Evolutionary conservation across 176 grass and related monocot species (phyloP).

Genomic region (Bothriochloa decipiens): DNA sequence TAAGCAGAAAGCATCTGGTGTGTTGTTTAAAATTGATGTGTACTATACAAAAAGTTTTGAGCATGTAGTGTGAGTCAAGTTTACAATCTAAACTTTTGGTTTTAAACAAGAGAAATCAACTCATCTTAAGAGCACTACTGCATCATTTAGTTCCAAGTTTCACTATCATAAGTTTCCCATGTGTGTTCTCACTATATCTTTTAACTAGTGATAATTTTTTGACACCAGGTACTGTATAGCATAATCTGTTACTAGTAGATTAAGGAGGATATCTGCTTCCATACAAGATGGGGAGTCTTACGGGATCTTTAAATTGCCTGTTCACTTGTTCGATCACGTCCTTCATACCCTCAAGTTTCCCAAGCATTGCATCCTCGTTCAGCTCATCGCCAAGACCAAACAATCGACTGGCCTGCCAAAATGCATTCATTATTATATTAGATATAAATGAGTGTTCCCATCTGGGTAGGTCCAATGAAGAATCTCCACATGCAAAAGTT

Average conservation of each 20-base stretch:
- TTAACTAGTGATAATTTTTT: neutral
- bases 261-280: slow-evolving; percentile 17
- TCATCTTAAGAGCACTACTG: neutral
- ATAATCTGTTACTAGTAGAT: neutral
- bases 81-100: neutral
- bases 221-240: neutral
- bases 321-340: slow-evolving; percentile 99
- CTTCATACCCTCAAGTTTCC: slow-evolving; percentile 95
- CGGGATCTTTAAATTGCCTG: slow-evolving; percentile 98
- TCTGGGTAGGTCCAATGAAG: neutral
- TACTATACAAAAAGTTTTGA: neutral
- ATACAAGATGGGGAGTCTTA: slow-evolving; percentile 50
- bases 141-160: slow-evolving; percentile 4
- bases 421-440: slow-evolving; percentile 28
- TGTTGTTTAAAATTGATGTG: neutral
- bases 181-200: neutral
- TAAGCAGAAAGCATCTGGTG: neutral
- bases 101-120: slow-evolving; percentile 18
- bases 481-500: neutral
- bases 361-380: slow-evolving; percentile 95
- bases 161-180: neutral
- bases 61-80: neutral
- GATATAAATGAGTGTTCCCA: neutral
- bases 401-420: slow-evolving; percentile 77
- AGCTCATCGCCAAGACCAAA: slow-evolving; percentile 99